These are phyloP conservation scores for Neolentinus lepideus DNA, from an alignment of 1,284 basidiomycete genomes.

Conservation along the genomic window DNA sequence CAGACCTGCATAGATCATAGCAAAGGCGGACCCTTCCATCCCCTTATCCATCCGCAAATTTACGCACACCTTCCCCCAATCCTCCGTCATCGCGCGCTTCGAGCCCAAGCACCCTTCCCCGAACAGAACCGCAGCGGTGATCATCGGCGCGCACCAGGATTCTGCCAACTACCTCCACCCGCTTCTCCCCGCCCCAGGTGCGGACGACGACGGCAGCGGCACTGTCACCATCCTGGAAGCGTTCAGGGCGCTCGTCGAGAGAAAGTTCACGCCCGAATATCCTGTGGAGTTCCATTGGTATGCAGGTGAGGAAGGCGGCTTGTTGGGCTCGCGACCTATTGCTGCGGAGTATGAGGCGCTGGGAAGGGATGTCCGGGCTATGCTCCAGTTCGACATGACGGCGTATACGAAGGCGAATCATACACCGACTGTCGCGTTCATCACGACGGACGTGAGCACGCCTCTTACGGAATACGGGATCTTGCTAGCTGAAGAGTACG, in stretches of 20 bases:
- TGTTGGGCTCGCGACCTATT: constrained; percentile 4
- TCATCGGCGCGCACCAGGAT: constrained; percentile 88
- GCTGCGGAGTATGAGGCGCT: constrained; percentile 18
- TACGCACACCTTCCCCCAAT: constrained; percentile 46
- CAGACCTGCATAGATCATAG: constrained; percentile 44
- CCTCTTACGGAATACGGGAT: constrained; percentile 40
- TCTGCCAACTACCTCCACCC: constrained; percentile 1
- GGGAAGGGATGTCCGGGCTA: neutral
- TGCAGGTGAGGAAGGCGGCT: constrained; percentile 1
- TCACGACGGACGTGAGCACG: constrained; percentile 29
- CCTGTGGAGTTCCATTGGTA: constrained; percentile 3
- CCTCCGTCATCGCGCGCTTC: constrained; percentile 38
- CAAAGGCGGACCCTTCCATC: constrained; percentile 62
- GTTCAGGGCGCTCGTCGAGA: constrained; percentile 18
- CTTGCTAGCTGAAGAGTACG: constrained; percentile 29
- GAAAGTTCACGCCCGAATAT: neutral
- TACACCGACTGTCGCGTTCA: neutral
- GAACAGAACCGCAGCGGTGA: constrained; percentile 47
- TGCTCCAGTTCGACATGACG: neutral
- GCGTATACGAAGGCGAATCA: neutral
- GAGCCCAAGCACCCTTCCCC: constrained; percentile 15
- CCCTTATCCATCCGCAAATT: constrained; percentile 37
- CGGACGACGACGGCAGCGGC: constrained; percentile 1
- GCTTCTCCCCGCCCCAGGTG: neutral
- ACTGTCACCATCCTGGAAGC: constrained; percentile 34